Conservation (phyloP, 2,329 filamentous ascomycete species). For the Lecanicillium sp. region DNA sequence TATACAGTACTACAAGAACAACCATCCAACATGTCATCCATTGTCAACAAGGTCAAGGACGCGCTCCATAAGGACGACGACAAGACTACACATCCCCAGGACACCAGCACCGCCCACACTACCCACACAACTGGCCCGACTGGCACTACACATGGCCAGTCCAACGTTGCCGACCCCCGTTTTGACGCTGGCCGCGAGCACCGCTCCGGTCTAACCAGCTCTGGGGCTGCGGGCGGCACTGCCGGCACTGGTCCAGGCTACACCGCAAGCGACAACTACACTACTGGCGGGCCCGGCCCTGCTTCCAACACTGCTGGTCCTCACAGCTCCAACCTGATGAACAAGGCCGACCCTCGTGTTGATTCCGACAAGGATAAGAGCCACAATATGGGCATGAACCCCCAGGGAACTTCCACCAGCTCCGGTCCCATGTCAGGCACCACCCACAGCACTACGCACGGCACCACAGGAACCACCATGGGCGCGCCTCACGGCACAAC, state of each 20-base stretch:
- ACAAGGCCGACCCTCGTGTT: slow-evolving; percentile 42
- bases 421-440: slow-evolving; percentile 7
- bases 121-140: slow-evolving; percentile 5
- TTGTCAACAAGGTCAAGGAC: slow-evolving; percentile 55
- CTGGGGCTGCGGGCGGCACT: slow-evolving; percentile 14
- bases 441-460: slow-evolving; percentile 13
- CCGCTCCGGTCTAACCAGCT: slow-evolving; percentile 20
- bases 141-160: slow-evolving; percentile 11
- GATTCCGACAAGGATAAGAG: slow-evolving; percentile 40
- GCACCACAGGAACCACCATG: slow-evolving; percentile 1
- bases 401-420: slow-evolving; percentile 14
- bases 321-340: slow-evolving; percentile 33
- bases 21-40: slow-evolving; percentile 41
- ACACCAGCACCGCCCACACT: slow-evolving; percentile 16
- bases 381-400: slow-evolving; percentile 13
- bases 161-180: slow-evolving; percentile 41
- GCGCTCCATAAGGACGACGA: slow-evolving; percentile 33
- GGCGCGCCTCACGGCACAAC: slow-evolving; percentile 12
- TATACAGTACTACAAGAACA: no score
- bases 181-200: slow-evolving; percentile 46
- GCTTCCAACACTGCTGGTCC: slow-evolving; percentile 23
- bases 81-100: slow-evolving; percentile 17
- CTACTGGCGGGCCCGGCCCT: slow-evolving; percentile 12
- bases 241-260: slow-evolving; percentile 24
- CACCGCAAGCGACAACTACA: slow-evolving; percentile 12